These are phyloP conservation scores for Phytophthora syringae DNA, from an alignment of 352 stramenopile genomes.

Conservation along the genomic window DNA sequence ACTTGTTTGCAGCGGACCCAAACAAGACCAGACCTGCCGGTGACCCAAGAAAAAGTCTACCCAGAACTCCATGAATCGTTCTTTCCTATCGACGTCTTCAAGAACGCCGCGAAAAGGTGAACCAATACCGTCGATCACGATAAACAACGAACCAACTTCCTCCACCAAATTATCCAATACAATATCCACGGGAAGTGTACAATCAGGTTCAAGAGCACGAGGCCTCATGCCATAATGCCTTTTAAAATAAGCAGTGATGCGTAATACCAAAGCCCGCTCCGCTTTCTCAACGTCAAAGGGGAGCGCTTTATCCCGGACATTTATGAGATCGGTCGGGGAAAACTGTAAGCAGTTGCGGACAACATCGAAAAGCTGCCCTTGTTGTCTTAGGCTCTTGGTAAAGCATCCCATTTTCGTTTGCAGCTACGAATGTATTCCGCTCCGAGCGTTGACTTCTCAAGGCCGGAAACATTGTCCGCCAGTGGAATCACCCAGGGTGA, in stretches of 20 bases:
- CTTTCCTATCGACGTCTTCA: neutral
- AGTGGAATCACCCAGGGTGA: conserved; percentile 6
- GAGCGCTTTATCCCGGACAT: too few relatives aligned
- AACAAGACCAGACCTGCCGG: too few relatives aligned
- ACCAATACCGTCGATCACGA: conserved; percentile 27
- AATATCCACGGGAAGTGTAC: neutral
- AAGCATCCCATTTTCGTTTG: neutral
- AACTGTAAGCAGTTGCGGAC: conserved; percentile 11
- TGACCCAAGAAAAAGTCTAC: too few relatives aligned
- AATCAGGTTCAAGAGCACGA: neutral
- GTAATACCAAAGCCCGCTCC: too few relatives aligned
- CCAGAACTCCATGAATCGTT: conserved; percentile 3
- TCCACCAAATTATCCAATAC: conserved; percentile 8
- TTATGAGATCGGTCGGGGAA: neutral
- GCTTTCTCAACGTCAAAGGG: too few relatives aligned
- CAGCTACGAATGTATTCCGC: conserved; percentile 17
- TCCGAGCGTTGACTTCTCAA: conserved; percentile 23
- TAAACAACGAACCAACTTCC: conserved; percentile 36
- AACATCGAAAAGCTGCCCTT: neutral
- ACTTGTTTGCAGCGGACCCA: too few relatives aligned
- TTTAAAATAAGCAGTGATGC: too few relatives aligned
- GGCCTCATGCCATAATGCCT: too few relatives aligned
- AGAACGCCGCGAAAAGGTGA: too few relatives aligned
- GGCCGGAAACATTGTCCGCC: conserved; percentile 17
- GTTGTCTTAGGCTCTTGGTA: neutral